Evolutionary conservation across 805 yeast genomes (phyloP), one percentile per base, ranked within the genome.

Genomic region (Helenozyma rhizophorensis): DNA sequence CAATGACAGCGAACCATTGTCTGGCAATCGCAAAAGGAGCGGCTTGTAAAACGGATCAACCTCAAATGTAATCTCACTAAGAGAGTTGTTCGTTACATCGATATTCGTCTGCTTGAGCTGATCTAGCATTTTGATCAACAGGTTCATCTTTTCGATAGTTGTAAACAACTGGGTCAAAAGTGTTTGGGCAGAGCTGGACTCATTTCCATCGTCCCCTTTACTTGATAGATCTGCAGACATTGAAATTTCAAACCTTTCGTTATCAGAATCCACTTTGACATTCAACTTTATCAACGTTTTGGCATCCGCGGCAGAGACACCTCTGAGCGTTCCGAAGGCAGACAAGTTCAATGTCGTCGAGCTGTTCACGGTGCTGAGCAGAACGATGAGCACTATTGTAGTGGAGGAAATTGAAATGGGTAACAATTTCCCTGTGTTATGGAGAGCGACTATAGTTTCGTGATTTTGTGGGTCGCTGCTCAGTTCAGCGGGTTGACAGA

Each of bases 331-430:
- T 1, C 50, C 50, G 29, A 62, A 31, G 41, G 51, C 13, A 51
- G 51, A 50, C 19, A 62, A 42, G 19, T 47, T 51, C 47, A 62
- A 50, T 26, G 46, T 42, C 3, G 54, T 56, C 6, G 44, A 28
- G n/a, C 39, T 41, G 39, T 23, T 37, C 23, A 32, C 37, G 7
- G 47, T 46, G 5, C 49, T 27, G 26, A 65, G 42, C 34, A 50
- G 49, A 8, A 61, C 55, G 28, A 51, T 49, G 17, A 66, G 43
- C 22, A 66, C 53, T 13, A 66, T 41, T 25, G 60, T 46, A 9
- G 60, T 56, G 2, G 65, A 45, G 8, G 68, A 56, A 26, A 60
- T 58, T 11, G 49, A 23, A 12, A 64, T 40, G 4, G 70, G 70
- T 6, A 64, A 37, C 15, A 62, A 47, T 10, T 39, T 35, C 14